Evolutionary conservation across 305 asterid genomes (phyloP).

Genomic region (Nicotiana rustica): DNA sequence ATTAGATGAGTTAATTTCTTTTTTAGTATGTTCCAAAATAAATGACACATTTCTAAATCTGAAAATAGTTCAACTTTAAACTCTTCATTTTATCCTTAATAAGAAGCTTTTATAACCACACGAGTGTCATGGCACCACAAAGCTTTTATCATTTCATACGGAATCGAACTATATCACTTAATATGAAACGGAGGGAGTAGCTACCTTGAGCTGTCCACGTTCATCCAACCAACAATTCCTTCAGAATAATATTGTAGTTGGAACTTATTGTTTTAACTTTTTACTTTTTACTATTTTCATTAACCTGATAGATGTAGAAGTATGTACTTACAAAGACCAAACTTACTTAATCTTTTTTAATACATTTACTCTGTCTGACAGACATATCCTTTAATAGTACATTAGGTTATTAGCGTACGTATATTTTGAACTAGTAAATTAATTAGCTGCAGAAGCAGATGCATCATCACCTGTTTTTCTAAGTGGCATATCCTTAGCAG

Average conservation of each 20-base stretch:
- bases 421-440: neutral
- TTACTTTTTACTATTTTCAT: neutral
- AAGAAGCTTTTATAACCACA: too few relatives aligned
- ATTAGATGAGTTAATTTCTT: too few relatives aligned
- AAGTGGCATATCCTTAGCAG: conserved; percentile 14
- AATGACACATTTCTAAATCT: too few relatives aligned
- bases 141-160: too few relatives aligned
- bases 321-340: neutral
- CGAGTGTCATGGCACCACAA: too few relatives aligned
- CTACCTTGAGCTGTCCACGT: conserved; percentile 18
- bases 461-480: conserved; percentile 22
- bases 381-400: neutral
- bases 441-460: neutral
- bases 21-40: too few relatives aligned
- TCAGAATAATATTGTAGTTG: neutral
- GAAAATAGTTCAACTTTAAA: too few relatives aligned
- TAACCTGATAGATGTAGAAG: neutral
- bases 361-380: neutral
- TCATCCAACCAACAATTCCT: conserved; percentile 30
- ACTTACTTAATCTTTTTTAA: neutral
- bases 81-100: too few relatives aligned
- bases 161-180: too few relatives aligned
- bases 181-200: too few relatives aligned
- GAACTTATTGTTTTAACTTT: neutral
- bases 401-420: neutral